Base-by-base conservation (phyloP, 495 filamentous ascomycete genomes). In the Beverwykella pulmonaria region DNA sequence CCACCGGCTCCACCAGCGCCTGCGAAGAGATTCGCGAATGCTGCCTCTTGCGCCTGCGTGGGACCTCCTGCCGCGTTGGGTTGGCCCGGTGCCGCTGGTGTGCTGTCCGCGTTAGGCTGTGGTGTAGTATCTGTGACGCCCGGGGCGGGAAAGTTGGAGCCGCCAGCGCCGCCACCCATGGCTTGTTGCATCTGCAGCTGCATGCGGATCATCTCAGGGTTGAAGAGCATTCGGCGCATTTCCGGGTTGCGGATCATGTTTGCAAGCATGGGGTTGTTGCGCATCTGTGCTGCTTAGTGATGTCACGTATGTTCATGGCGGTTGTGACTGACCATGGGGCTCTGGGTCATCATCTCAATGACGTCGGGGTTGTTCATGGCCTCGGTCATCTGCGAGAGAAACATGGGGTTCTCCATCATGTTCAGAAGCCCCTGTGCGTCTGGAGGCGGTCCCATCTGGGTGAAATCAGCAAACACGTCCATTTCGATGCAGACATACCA, bases 171-270 rank as follows among this genome's bases (percentile, higher is more conserved):
- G 14, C 79, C 80, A 53, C 75, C 76, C 80, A 94, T 85, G 30
- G 82, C 80, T 61, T 89, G 82, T 67, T 90, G 88, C 84, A 98
- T 88, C 59, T 90, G 86, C 46, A 90, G 82, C 66, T 92, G 90
- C 68, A 88, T 85, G 44, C 93, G 83, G 23, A 98, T 80, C 25
- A 88, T 85, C 17, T 90, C 86, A 26, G 95, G 95, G 71, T 95
- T 92, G n/a, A 93, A 93, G 84, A 99, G 87, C 92, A 98, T 96
- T 20, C 90, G 84, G 63, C 95, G 86, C 73, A 97, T 93, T 57
- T 90, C 83, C 0, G 92, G 92, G 25, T 90, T 92, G 61, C 90
- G 85, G 71, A 99, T 82, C 77, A 97, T 87, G 71, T 93, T 83
- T 57, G 91, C 89, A 20, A 88, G 90, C 59, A 89, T 86, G 22